Percentiles rank a stretch among this genome's conserved stretches.
Evolutionary conservation across 2,329 filamentous ascomycete genomes (phyloP).

Genomic region (Fusarium drepaniforme): DNA sequence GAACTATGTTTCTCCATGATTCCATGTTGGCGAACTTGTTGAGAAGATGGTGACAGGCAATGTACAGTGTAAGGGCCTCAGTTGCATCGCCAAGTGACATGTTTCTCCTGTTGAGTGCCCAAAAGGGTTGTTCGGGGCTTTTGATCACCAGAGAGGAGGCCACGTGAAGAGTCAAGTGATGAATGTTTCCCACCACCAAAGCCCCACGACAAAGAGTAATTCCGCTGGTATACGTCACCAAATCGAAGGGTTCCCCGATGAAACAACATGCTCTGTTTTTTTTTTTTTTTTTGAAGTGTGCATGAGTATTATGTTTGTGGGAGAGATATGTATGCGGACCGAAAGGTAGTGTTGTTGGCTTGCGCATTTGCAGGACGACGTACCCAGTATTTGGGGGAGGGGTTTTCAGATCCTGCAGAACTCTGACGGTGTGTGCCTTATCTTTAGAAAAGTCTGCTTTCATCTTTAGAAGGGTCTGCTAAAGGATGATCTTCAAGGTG

Average conservation of each 20-base stretch:
- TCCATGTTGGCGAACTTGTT: background rate
- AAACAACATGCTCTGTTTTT: background rate
- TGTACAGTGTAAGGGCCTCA: background rate
- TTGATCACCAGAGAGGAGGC: background rate
- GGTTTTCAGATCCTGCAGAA: background rate
- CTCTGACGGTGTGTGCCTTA: background rate
- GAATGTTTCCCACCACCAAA: background rate
- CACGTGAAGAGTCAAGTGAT: background rate
- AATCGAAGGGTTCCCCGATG: background rate
- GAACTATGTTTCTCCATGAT: background rate
- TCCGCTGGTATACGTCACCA: background rate
- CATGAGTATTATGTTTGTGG: background rate
- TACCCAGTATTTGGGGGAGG: background rate
- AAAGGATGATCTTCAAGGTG: background rate
- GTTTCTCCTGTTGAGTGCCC: background rate
- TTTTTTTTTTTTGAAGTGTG: background rate
- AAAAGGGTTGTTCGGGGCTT: background rate
- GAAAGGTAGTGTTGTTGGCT: background rate
- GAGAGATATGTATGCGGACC: background rate
- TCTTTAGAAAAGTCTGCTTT: background rate
- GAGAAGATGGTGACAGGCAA: background rate
- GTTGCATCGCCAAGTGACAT: background rate
- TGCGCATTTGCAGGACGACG: background rate
- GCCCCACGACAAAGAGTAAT: background rate
- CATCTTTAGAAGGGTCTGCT: background rate